Evolutionary conservation across 164 flowering plant genomes (phyloP), one percentile per base, ranked within the genome.

Genomic region (Vitis amurensis): DNA sequence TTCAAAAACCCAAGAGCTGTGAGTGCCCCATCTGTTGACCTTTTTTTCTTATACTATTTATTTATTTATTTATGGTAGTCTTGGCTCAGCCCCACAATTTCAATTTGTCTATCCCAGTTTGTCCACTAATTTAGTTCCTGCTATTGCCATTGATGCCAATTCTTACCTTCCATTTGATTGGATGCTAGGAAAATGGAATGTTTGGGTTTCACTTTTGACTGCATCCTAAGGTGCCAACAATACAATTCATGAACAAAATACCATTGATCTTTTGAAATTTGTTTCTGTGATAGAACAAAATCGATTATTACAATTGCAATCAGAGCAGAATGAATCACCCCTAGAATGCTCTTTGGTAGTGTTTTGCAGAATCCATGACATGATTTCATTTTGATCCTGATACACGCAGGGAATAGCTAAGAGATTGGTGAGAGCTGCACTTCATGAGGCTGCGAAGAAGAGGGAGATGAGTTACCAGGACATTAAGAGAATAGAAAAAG

Each of bases 381-480:
- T 12, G 19, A 16, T 55, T 23, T 2, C 23, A 37, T 64, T 19
- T 2, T 61, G 27, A 50, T 13, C 17, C 49, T 63, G 44, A 27
- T 65, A 9, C 44, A 66, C 80, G 70, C 83, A 88, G 92, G 92
- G 92, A 47, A 87, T 88, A 57, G 92, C 92, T 2, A 86, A 85
- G 83, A 80, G 87, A 71, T 70, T 88, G 70, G 90, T 88, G 15
- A 77, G 79, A 68, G 85, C 90, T 27, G 92, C 92, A 10, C 74
- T 86, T 58, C 73, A 76, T 31, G 84, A 79, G 63, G 92, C 87
- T 67, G 92, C 90, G 2, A 88, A 71, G 76, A 88, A 85, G 74
- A 80, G 80, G 69, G 88, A 86, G 71, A 82, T 88, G 80, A 76
- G 82, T 47, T 85, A 83, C 66, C 52, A 61, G 50, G 92, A 88